phyloP scores from a whole-genome alignment of 768 basidiomycete species.

The Pleurotus sapidus region DNA sequence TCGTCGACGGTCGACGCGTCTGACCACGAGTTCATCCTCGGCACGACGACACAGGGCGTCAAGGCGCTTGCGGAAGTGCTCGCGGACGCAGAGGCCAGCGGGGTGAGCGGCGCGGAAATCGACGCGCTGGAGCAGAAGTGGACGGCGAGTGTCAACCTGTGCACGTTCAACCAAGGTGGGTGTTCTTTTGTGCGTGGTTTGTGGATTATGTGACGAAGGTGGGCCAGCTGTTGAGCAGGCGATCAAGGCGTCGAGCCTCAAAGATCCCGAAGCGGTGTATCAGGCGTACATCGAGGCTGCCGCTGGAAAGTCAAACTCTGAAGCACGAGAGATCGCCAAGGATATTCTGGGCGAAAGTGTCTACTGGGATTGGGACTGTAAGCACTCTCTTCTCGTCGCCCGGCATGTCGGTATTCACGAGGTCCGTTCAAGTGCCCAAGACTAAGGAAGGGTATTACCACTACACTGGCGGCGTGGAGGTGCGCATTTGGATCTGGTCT shows the following conservation, averaged over 20 bases:
- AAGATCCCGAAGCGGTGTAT: conserved; percentile 51
- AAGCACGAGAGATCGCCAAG: conserved; percentile 69
- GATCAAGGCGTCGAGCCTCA: conserved; percentile 45
- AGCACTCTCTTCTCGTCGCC: conserved; percentile 19
- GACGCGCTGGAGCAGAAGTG: conserved; percentile 75
- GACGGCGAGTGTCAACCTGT: conserved; percentile 63
- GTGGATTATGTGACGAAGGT: too few relatives aligned
- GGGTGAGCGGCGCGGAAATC: conserved; percentile 64
- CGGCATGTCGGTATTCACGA: too few relatives aligned
- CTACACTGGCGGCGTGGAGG: conserved; percentile 76
- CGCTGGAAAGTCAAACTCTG: conserved; percentile 65
- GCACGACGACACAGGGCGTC: conserved; percentile 47
- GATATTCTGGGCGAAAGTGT: conserved; percentile 69
- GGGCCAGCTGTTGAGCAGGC: conserved; percentile 56
- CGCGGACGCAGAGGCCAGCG: conserved; percentile 61
- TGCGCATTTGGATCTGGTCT: conserved; percentile 14
- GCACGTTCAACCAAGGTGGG: conserved; percentile 84
- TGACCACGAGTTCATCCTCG: conserved; percentile 79
- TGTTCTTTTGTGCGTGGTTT: too few relatives aligned
- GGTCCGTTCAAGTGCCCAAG: conserved; percentile 56
- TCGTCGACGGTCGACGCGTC: conserved; percentile 78
- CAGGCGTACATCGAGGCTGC: conserved; percentile 57
- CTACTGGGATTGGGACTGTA: conserved; percentile 90
- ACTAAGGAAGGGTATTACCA: conserved; percentile 93
- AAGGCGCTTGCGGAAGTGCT: conserved; percentile 68